Evolutionary conservation across 805 yeast genomes (phyloP), one percentile per base, ranked within the genome.

Genomic region (Millerozyma miso): DNA sequence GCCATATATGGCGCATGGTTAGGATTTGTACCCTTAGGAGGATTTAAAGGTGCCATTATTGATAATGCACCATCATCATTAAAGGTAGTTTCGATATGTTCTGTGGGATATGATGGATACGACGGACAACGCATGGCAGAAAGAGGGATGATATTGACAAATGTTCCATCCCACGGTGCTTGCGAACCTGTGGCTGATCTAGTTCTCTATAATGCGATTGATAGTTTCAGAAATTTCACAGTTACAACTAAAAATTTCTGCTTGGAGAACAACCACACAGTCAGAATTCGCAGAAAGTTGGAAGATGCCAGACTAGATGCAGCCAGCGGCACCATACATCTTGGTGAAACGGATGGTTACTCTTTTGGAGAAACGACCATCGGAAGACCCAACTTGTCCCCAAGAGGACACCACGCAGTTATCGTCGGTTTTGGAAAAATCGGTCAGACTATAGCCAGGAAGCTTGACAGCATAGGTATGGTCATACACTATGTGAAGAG

Each of bases 351-450:
- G 13, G 10, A 31, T 3, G 58, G 56, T n/a, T 65, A 71, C 46
- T 47, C 65, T 0, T 61, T 73, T 31, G 70, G 86, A 14, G 69
- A 75, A 17, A 58, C 56, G 15, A 60, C 79, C 2, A 81, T 79
- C 33, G 70, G 76, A 2, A 64, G 76, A 45, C 52, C 59, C 18
- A 55, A 55, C 20, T 57, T 75, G 16, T 71, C 79, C 3, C 88
- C 89, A 4, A 57, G 60, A 13, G 80, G 80, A 16, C 81, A 79
- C 54, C 67, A 66, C 18, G 88, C 73, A 1, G 78, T 81, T 2
- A 72, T 86, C 29, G 77, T 84, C 3, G 95, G 95, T 0, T 81
- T 85, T 53, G 95, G 95, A 1, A 69, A 79, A 16, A 86, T 86
- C 51, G 95, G 95, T 6, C 74, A 74, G 55, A 69, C 73, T 23